These are phyloP conservation scores for Lentinula detonsa DNA, from an alignment of 768 basidiomycete genomes.

Conservation along the genomic window DNA sequence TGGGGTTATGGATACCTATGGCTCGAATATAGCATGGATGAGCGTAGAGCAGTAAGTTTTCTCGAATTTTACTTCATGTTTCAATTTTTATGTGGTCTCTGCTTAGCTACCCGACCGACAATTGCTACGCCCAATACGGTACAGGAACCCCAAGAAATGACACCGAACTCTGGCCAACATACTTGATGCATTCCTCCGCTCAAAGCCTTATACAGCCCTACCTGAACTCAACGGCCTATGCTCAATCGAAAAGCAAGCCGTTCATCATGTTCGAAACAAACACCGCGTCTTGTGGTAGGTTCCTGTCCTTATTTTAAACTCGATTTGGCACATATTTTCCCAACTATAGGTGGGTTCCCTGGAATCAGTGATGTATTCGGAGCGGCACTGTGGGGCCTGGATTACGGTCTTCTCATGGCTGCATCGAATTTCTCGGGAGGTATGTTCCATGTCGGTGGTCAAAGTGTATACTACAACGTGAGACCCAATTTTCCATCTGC, in stretches of 20 bases:
- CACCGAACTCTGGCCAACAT: conserved; percentile 44
- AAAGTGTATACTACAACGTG: conserved; percentile 12
- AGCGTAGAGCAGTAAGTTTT: conserved; percentile 35
- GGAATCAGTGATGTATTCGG: conserved; percentile 38
- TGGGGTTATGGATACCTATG: conserved; percentile 28
- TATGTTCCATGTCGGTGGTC: conserved; percentile 16
- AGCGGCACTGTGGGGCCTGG: conserved; percentile 36
- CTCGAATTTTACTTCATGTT: neutral
- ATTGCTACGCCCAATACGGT: conserved; percentile 48
- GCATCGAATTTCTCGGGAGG: conserved; percentile 27
- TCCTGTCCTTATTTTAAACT: neutral
- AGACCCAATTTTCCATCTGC: conserved; percentile 22
- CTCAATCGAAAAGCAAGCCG: conserved; percentile 23
- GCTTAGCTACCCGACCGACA: conserved; percentile 31
- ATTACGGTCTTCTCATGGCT: conserved; percentile 34
- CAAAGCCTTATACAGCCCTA: conserved; percentile 47
- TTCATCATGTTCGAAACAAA: conserved; percentile 39
- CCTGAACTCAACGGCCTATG: conserved; percentile 37
- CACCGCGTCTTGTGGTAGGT: conserved; percentile 31
- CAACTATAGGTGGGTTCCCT: conserved; percentile 25
- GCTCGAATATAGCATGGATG: conserved; percentile 21
- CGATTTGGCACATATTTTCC: conserved; percentile 1
- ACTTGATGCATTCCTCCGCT: conserved; percentile 55
- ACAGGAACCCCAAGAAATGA: conserved; percentile 27
- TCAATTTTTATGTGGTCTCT: neutral